A percentile compares a stretch with the other conserved stretches of the same genome.
Conservation (phyloP, 169 alveolate species). For the Plasmodium vivax region DNA sequence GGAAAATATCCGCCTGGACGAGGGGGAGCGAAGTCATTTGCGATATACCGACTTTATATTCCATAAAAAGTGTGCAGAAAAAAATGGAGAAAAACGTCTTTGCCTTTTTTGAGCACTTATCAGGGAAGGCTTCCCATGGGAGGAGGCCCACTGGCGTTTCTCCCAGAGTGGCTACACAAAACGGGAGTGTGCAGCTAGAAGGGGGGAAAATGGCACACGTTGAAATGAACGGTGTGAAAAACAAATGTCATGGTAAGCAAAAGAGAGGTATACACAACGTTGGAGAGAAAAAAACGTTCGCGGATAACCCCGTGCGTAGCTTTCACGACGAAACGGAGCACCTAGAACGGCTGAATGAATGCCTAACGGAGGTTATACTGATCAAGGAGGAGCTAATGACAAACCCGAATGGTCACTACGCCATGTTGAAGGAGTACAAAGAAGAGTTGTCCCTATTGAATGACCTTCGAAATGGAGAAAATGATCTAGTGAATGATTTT, state of each 20-base stretch:
- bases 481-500: not conserved
- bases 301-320: not conserved
- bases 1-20: not conserved
- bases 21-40: not conserved
- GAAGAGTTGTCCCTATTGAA: conserved; percentile 55
- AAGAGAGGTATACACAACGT: not conserved
- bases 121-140: not conserved
- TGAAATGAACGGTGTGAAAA: not conserved
- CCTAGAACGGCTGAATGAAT: conserved; percentile 20
- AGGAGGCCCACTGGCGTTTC: not conserved
- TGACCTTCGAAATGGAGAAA: conserved; percentile 24
- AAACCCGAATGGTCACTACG: conserved; percentile 10
- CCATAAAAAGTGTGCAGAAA: not conserved
- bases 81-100: not conserved
- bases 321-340: conserved; percentile 37
- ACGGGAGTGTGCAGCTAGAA: not conserved
- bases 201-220: not conserved
- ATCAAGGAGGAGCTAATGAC: not conserved
- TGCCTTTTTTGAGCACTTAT: not conserved
- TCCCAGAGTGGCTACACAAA: not conserved
- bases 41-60: not conserved
- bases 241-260: not conserved
- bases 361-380: conserved; percentile 1
- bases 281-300: not conserved
- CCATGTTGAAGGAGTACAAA: conserved; percentile 15